Base-by-base conservation (phyloP, 306 rosid genomes). In the Cicer yamashitae region DNA sequence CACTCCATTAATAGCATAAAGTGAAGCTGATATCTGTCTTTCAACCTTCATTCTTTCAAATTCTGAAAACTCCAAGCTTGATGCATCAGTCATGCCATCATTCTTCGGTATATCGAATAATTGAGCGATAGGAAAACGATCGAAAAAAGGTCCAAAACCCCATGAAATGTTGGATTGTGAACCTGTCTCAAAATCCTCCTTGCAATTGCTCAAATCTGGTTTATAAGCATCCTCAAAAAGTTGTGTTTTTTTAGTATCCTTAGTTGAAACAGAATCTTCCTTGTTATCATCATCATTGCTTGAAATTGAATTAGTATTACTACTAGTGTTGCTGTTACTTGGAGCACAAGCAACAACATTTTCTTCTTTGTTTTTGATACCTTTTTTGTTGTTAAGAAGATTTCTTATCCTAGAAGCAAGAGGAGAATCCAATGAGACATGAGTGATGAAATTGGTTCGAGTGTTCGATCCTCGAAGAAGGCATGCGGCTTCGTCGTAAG, bases 401-500 rank as follows among this genome's bases (percentile, higher is more conserved):
- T 84, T 87, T 6, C 90, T 68, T 46, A 94, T 94, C 17, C 98
- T 80, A 30, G 88, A 89, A 63, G 97, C 97, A 9, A 94, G 87
- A 48, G 98, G 97, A 12, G 98, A 94, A 77, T 91, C 90, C 46
- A 81, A 37, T 43, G 94, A 90, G 5, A 94, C 91, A n/a, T 84
- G 87, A 5, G 98, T 87, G 50, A 83, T 79, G 91, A 91, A 94
- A 84, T 94, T 94, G 63, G 97, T 94, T 5, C 91, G 92, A 30
- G 98, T 86, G 48, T 90, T 94, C 2, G 97, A 88, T 5, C 98
- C 98, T 0, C 98, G 89, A 71, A 94, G 98, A 67, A 94, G 97
- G 76, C 94, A 94, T 1, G 98, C 98, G 1, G 98, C 98, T 88
- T 94, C 94, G 11, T 94, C 98, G 11, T 94, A 94, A 34, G 98